Percentiles rank a stretch among this genome's conserved stretches.
Conservation (phyloP, 768 basidiomycete genomes). For the Calocera cornea region DNA sequence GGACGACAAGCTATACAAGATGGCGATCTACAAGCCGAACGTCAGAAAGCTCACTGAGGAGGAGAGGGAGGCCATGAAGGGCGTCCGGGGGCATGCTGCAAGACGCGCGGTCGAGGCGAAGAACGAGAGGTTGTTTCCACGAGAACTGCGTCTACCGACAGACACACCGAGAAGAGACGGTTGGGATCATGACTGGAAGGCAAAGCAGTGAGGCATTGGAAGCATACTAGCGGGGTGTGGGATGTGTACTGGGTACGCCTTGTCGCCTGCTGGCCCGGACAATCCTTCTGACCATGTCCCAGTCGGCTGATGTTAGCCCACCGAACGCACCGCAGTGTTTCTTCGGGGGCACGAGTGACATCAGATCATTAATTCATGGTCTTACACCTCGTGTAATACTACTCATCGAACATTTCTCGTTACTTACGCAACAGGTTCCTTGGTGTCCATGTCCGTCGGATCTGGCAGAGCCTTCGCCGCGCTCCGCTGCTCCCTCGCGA, state of each 20-base stretch:
- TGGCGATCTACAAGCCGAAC: slow-evolving; percentile 35
- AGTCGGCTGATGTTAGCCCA: too few species aligned
- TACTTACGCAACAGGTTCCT: neutral
- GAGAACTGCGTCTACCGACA: slow-evolving; percentile 72
- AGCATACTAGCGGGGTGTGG: too few species aligned
- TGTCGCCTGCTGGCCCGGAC: too few species aligned
- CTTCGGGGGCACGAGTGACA: too few species aligned
- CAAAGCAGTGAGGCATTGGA: slow-evolving; percentile 27
- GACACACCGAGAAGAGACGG: slow-evolving; percentile 71
- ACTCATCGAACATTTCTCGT: neutral
- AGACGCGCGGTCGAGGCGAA: slow-evolving; percentile 55
- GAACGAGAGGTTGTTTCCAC: slow-evolving; percentile 51
- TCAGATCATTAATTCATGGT: neutral
- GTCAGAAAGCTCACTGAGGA: slow-evolving; percentile 47
- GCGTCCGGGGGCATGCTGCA: slow-evolving; percentile 44
- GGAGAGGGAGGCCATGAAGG: slow-evolving; percentile 48
- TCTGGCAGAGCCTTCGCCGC: slow-evolving; percentile 14
- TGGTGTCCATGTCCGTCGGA: slow-evolving; percentile 1
- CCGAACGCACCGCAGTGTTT: too few species aligned
- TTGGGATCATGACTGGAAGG: slow-evolving; percentile 80
- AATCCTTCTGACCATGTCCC: too few species aligned
- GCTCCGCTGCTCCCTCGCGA: slow-evolving; percentile 17
- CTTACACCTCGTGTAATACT: neutral
- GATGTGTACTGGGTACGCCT: too few species aligned
- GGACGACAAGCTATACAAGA: slow-evolving; percentile 13